These are phyloP conservation scores for Ophiocytium majus DNA, from an alignment of 352 stramenopile genomes.

Conservation along the genomic window DNA sequence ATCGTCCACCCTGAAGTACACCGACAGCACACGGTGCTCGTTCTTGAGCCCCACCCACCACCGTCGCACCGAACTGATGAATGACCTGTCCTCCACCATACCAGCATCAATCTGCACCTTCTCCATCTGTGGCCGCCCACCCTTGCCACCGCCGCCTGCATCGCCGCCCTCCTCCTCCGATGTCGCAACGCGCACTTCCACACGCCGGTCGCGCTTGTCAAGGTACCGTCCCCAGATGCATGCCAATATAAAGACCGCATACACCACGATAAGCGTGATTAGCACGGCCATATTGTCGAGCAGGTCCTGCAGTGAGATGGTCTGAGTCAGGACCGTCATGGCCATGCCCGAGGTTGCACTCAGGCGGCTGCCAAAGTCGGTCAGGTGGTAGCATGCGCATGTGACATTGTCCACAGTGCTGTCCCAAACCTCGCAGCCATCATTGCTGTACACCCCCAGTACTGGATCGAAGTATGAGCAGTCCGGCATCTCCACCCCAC, in stretches of 20 bases:
- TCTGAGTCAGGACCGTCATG: background rate
- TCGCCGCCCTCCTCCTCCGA: background rate
- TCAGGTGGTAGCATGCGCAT: background rate
- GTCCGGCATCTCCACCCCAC: background rate
- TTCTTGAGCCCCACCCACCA: background rate
- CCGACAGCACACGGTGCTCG: background rate
- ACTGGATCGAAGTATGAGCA: background rate
- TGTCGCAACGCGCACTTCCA: background rate
- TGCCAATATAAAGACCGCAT: background rate
- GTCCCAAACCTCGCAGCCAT: background rate
- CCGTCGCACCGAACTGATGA: background rate
- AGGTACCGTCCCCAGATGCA: background rate
- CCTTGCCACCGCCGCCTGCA: background rate
- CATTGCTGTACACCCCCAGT: background rate
- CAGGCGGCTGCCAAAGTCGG: background rate
- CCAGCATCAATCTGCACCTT: background rate
- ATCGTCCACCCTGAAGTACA: background rate
- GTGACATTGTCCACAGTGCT: background rate
- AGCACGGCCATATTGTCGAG: background rate
- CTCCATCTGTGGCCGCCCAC: background rate
- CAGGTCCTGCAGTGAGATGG: background rate
- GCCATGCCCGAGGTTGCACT: background rate
- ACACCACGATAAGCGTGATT: background rate
- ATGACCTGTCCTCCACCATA: background rate
- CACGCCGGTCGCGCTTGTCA: background rate